phyloP scores from a whole-genome alignment of 345 rosid genomes.

The Euphorbia tirucalli region DNA sequence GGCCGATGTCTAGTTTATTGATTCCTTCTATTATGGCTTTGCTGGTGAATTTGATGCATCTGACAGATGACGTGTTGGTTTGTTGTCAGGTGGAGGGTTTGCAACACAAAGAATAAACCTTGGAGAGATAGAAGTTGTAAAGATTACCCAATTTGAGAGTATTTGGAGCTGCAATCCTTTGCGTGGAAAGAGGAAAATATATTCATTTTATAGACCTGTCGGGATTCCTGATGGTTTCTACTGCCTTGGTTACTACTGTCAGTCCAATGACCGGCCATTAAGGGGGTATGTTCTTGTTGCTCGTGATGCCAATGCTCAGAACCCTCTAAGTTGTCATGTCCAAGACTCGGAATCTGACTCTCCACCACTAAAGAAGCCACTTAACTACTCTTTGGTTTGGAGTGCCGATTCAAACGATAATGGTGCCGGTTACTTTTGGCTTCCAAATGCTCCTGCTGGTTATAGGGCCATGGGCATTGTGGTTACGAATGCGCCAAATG shows the following conservation, averaged over 20 bases:
- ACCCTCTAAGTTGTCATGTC: constrained; percentile 14
- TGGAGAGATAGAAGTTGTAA: constrained; percentile 63
- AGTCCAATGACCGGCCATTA: constrained; percentile 53
- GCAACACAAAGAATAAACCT: constrained; percentile 59
- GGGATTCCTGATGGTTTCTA: constrained; percentile 65
- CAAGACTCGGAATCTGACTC: constrained; percentile 18
- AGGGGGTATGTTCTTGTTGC: constrained; percentile 78
- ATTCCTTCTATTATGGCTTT: neutral
- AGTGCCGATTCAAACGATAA: constrained; percentile 35
- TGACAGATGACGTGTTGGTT: constrained; percentile 9
- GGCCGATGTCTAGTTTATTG: neutral
- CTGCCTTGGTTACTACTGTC: constrained; percentile 81
- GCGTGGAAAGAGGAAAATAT: constrained; percentile 44
- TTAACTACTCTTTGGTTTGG: constrained; percentile 57
- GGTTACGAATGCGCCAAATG: constrained; percentile 44
- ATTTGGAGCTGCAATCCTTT: constrained; percentile 55
- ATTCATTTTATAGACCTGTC: constrained; percentile 61
- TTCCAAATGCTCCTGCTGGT: constrained; percentile 74
- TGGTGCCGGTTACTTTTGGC: constrained; percentile 69
- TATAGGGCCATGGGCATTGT: constrained; percentile 80
- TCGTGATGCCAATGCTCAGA: constrained; percentile 23
- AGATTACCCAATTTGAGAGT: constrained; percentile 56
- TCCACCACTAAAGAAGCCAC: constrained; percentile 59
- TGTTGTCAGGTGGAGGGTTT: constrained; percentile 64
- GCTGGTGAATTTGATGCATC: constrained; percentile 3